A percentile compares a stretch with the other conserved stretches of the same genome.
phyloP scores from a whole-genome alignment of 192 early-diverging fungal genomes.

The Backusella tarrabulga region DNA sequence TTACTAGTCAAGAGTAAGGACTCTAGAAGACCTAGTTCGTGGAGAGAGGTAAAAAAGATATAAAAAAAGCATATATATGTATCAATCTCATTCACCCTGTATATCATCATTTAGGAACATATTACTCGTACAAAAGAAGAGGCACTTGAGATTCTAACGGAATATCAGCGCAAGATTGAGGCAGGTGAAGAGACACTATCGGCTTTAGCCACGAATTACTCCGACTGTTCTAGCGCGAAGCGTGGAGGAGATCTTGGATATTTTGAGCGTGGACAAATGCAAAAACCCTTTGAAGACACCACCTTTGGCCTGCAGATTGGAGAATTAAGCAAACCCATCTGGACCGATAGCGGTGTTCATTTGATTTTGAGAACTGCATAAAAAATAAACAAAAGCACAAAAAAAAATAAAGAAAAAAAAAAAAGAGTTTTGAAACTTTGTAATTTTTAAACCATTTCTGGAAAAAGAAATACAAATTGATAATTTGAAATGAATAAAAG shows the following conservation, averaged over 20 bases:
- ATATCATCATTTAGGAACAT: slow-evolving; percentile 45
- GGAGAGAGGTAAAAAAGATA: slow-evolving; percentile 68
- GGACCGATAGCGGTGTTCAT: slow-evolving; percentile 91
- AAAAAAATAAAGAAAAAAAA: not conserved
- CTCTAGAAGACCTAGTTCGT: slow-evolving; percentile 85
- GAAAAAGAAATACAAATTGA: not conserved
- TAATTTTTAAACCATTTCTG: too few species aligned
- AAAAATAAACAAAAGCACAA: slow-evolving; percentile 6
- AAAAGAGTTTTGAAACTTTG: too few species aligned
- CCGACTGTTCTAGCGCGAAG: slow-evolving; percentile 92
- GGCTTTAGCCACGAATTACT: slow-evolving; percentile 73
- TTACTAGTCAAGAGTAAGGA: slow-evolving; percentile 88
- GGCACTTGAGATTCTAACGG: slow-evolving; percentile 68
- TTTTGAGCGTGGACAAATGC: slow-evolving; percentile 91
- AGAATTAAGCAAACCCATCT: slow-evolving; percentile 77
- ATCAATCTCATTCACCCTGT: too few species aligned
- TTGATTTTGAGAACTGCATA: slow-evolving; percentile 89
- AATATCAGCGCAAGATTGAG: slow-evolving; percentile 65
- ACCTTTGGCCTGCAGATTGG: slow-evolving; percentile 83
- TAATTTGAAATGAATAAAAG: not conserved
- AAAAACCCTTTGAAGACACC: slow-evolving; percentile 87
- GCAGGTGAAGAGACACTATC: slow-evolving; percentile 60
- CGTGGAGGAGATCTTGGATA: slow-evolving; percentile 84
- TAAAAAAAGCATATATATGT: not conserved
- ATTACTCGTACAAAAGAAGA: slow-evolving; percentile 93